Conservation (phyloP, 352 stramenopile genomes). For the Globisporangium parvum region DNA sequence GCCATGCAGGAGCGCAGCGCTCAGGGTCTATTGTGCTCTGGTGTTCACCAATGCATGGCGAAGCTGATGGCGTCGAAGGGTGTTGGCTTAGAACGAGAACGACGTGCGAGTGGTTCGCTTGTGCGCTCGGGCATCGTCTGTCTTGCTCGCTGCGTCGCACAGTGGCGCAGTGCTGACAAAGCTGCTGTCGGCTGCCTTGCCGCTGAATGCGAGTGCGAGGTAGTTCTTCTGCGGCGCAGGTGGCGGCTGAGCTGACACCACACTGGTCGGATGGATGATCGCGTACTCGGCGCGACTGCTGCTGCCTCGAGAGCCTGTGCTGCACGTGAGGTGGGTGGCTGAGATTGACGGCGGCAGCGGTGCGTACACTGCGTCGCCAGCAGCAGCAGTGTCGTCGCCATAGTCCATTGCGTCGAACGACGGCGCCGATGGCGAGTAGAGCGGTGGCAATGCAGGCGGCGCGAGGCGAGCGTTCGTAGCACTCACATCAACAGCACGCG, state of each 20-base stretch:
- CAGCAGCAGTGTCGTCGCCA: neutral
- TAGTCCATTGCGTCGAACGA: constrained; percentile 14
- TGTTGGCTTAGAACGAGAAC: neutral
- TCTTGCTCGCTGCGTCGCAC: constrained; percentile 8
- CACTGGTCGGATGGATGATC: constrained; percentile 11
- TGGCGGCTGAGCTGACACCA: constrained; percentile 2
- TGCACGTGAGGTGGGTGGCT: constrained; percentile 7
- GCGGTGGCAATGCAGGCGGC: constrained; percentile 13
- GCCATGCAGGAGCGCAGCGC: too few species aligned
- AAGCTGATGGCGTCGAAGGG: neutral
- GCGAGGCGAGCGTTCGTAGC: constrained; percentile 5
- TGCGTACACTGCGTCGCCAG: neutral
- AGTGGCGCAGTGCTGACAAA: neutral
- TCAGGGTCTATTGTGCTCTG: too few species aligned
- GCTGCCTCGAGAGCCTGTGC: too few species aligned
- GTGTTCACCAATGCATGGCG: too few species aligned
- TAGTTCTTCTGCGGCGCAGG: constrained; percentile 21
- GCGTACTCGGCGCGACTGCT: neutral
- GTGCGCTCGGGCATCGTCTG: constrained; percentile 15
- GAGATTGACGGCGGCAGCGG: neutral
- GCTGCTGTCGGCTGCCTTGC: constrained; percentile 13
- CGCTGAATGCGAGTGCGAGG: constrained; percentile 43
- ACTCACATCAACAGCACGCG: neutral
- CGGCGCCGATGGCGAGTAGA: constrained; percentile 22
- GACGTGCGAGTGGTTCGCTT: neutral